Percentiles rank a stretch among this genome's conserved stretches.
Evolutionary conservation across 2,329 filamentous ascomycete species (phyloP).

Genomic region (Ascomycota sp.): DNA sequence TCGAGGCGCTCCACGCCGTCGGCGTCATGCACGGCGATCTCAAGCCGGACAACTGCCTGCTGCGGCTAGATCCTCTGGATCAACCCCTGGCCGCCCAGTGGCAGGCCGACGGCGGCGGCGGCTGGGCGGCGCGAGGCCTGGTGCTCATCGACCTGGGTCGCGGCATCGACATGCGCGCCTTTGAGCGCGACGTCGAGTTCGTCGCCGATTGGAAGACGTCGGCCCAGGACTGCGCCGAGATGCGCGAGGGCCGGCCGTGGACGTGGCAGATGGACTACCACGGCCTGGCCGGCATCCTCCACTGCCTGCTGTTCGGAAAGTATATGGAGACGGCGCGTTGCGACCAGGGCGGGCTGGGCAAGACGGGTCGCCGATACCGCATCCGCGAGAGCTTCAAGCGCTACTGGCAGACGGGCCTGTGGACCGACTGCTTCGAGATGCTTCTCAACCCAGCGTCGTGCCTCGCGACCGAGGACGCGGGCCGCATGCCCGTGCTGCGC

Average conservation of each 20-base stretch:
- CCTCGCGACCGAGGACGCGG: constrained; percentile 39
- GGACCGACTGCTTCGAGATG: constrained; percentile 62
- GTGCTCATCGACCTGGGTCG: constrained; percentile 86
- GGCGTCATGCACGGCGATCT: constrained; percentile 77
- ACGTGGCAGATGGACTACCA: constrained; percentile 96
- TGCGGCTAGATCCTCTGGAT: constrained; percentile 44
- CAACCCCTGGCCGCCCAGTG: constrained; percentile 38
- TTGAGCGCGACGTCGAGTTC: constrained; percentile 52
- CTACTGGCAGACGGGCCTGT: constrained; percentile 92
- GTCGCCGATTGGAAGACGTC: constrained; percentile 87
- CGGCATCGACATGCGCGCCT: constrained; percentile 78
- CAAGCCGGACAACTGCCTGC: constrained; percentile 84
- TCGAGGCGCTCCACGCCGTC: constrained; percentile 65
- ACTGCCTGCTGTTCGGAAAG: constrained; percentile 76
- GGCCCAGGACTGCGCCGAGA: constrained; percentile 78
- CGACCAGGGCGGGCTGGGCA: constrained; percentile 31
- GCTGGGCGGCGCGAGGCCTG: constrained; percentile 63
- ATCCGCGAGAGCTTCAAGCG: constrained; percentile 70
- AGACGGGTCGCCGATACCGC: constrained; percentile 44
- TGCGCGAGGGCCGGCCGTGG: constrained; percentile 84
- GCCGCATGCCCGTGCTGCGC: constrained; percentile 48
- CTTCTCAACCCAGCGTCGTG: constrained; percentile 60
- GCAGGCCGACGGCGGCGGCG: constrained; percentile 46
- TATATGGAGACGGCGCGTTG: constrained; percentile 64
- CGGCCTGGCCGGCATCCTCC: constrained; percentile 69